phyloP scores from a whole-genome alignment of 768 basidiomycete genomes.

The Rhodocollybia butyracea region DNA sequence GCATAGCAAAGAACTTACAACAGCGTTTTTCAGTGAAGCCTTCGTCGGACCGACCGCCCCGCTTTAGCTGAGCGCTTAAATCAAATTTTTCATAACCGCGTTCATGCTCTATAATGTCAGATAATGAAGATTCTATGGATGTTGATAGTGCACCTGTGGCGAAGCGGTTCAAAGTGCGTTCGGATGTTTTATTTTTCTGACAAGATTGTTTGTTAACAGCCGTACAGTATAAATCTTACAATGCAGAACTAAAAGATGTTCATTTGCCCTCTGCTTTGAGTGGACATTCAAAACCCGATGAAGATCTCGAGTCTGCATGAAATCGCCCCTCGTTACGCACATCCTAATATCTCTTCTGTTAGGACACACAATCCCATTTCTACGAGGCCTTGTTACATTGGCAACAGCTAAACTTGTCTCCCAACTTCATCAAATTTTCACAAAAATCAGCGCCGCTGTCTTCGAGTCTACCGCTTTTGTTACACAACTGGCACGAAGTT shows the following conservation, averaged over 20 bases:
- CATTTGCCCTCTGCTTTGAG: conserved; percentile 48
- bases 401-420: conserved; percentile 77
- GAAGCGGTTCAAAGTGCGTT: conserved; percentile 9
- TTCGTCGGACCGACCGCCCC: too few relatives aligned
- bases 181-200: neutral
- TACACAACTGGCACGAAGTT: conserved; percentile 77
- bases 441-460: conserved; percentile 57
- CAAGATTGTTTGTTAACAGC: neutral
- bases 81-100: too few relatives aligned
- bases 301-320: conserved; percentile 40
- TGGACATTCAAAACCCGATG: conserved; percentile 34
- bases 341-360: neutral
- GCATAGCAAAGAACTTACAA: too few relatives aligned
- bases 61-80: too few relatives aligned
- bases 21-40: too few relatives aligned
- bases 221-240: conserved; percentile 48
- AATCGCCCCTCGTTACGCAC: neutral
- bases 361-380: conserved; percentile 83
- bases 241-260: conserved; percentile 41
- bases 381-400: conserved; percentile 70
- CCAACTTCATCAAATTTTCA: conserved; percentile 70
- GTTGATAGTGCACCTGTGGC: neutral
- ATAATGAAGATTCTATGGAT: conserved; percentile 6
- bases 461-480: conserved; percentile 73
- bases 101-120: too few relatives aligned